Evolutionary conservation across 1,284 basidiomycete genomes (phyloP).

Genomic region (Pterulicium gracile): DNA sequence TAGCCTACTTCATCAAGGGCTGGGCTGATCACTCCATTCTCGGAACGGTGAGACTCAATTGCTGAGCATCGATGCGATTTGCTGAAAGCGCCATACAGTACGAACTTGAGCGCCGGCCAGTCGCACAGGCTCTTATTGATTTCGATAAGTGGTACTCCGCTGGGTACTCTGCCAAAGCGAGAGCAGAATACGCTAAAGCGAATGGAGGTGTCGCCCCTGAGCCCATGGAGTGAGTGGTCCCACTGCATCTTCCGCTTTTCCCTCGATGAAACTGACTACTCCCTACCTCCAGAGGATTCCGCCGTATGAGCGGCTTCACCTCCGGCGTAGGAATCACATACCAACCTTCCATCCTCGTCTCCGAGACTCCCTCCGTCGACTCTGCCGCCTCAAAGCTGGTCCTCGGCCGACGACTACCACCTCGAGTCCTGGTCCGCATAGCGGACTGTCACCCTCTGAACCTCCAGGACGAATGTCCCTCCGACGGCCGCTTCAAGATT

Average conservation of each 20-base stretch:
- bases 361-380: constrained; percentile 27
- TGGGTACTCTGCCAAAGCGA: constrained; percentile 70
- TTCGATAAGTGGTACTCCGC: constrained; percentile 71
- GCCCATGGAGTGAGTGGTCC: constrained; percentile 40
- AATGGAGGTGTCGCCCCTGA: constrained; percentile 64
- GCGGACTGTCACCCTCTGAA: constrained; percentile 54
- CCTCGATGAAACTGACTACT: not conserved
- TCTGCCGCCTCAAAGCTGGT: constrained; percentile 31
- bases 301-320: constrained; percentile 46
- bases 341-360: constrained; percentile 37
- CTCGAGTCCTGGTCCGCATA: constrained; percentile 49
- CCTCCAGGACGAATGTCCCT: constrained; percentile 57
- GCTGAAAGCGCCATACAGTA: constrained; percentile 32
- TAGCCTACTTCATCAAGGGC: constrained; percentile 62
- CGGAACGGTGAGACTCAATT: constrained; percentile 45
- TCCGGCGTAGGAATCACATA: constrained; percentile 52
- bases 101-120: constrained; percentile 60
- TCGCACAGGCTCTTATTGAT: constrained; percentile 70
- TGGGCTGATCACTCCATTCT: constrained; percentile 57
- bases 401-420: constrained; percentile 49
- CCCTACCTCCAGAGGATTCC: constrained; percentile 34
- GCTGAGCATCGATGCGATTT: constrained; percentile 3
- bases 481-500: constrained; percentile 66
- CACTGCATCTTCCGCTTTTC: not conserved
- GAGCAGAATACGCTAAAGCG: constrained; percentile 26